Evolutionary conservation across 208 protist genomes (phyloP), one percentile per base, ranked within the genome.

Genomic region (Trypanosoma lewisi): DNA sequence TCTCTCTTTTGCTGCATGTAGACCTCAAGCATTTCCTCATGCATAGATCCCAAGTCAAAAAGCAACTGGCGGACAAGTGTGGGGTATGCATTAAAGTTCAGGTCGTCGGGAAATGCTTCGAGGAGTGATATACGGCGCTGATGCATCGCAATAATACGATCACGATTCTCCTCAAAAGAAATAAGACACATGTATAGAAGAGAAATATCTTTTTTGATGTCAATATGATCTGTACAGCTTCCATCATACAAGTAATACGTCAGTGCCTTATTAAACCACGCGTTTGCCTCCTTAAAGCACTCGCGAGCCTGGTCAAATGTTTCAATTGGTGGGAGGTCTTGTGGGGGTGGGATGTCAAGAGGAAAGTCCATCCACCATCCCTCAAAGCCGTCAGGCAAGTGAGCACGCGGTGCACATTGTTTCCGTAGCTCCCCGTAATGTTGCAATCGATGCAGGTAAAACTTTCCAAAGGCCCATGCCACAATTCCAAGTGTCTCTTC

Each of bases 21-120:
- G 44, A 96, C 67, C 16, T 80, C 74, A 27, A 88, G 28, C 36
- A 91, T 70, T 31, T 92, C 85, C 49, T 89, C 78, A 55, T 86
- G 75, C 37, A 95, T 79, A 16, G 50, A 57, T 16, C 89, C 92
- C 7, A 95, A 67, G 52, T 97, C 93, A 73, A 87, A 92, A 4
- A 92, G 63, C 23, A 97, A 68, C 67, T 96, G 86, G 2, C 89
- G 78, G 53, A 92, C 59, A 27, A 91, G 71, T 17, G 79, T 83
- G 0, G 85, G 78, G 68, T 97, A 97, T 1, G 87, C 82, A 41
- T 95, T 91, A 75, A 91, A 92, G 67, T 73, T 96, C 37, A 97
- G 77, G 72, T 95, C 76, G 42, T 63, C 63, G 0, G 87, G 87
- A 34, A 97, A 81, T 19, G 19, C 17, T 39, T 94, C 86, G 21